Percentiles rank a stretch among this genome's conserved stretches.
Conservation (phyloP, 768 basidiomycete species). For the Lentinula sp. region DNA sequence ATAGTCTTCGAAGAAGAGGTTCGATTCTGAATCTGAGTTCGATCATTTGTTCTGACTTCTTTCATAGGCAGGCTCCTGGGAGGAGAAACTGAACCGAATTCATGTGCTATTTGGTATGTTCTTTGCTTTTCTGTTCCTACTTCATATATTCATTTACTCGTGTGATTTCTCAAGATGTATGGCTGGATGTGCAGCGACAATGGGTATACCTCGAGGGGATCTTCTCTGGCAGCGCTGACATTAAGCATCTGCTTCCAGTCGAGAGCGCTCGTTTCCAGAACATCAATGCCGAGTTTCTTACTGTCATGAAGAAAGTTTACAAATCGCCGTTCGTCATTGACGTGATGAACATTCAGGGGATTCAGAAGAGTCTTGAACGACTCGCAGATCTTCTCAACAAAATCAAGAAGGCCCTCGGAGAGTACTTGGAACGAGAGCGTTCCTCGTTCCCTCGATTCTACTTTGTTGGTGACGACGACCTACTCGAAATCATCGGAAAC, state of each 20-base stretch:
- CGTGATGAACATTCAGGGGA: constrained; percentile 91
- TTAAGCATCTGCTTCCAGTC: constrained; percentile 96
- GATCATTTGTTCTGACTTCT: constrained; percentile 5
- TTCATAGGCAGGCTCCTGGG: constrained; percentile 79
- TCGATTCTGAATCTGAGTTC: constrained; percentile 6
- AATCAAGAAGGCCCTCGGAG: constrained; percentile 98
- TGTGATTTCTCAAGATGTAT: constrained; percentile 59
- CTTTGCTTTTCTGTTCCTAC: not conserved
- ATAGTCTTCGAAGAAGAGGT: constrained; percentile 88
- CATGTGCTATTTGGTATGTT: constrained; percentile 86
- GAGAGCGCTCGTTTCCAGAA: constrained; percentile 98
- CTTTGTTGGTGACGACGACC: constrained; percentile 98
- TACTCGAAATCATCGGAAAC: constrained; percentile 98
- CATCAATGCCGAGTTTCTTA: constrained; percentile 96
- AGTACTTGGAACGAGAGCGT: constrained; percentile 96
- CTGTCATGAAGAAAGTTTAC: constrained; percentile 99
- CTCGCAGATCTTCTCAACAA: constrained; percentile 94
- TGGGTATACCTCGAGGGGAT: constrained; percentile 99
- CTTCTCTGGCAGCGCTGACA: constrained; percentile 98
- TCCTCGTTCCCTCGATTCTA: constrained; percentile 99
- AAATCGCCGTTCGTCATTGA: constrained; percentile 97
- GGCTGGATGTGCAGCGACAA: constrained; percentile 99
- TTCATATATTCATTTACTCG: not conserved
- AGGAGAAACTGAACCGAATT: constrained; percentile 93
- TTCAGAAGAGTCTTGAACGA: constrained; percentile 97